Evolutionary conservation across 176 grass and related monocot species (phyloP), one percentile per base, ranked within the genome.

Genomic region (maize (Zea mays)): DNA sequence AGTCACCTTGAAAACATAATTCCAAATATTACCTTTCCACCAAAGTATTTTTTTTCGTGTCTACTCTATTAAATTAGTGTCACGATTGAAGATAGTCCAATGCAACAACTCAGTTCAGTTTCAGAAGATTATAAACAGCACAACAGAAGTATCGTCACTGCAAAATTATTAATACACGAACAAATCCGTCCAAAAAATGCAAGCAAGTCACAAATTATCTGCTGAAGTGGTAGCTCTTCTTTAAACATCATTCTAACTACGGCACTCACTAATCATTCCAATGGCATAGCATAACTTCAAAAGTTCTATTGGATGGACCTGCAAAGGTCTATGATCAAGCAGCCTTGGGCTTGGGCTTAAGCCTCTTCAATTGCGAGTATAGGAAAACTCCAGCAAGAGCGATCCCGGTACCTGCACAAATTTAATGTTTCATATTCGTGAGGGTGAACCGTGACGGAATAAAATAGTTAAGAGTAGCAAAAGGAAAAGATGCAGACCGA

Each of bases 271-370:
- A 75, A 19, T 61, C 55, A 45, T 55, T 45, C 56, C 3, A 6
- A 60, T 3, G 6, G 39, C 3, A 3, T 60, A 38, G 72, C 54
- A 45, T 39, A 43, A 5, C 40, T 45, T 15, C 54, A 21, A 75
- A 19, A 60, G 55, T 34, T 61, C 39, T 34, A 58, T 12, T 43
- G 8, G 39, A 19, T 43, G 39, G 40, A 67, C 39, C 39, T 14
- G 38, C 42, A 34, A 33, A 44, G 9, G 7, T 34, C 21, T 16
- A 19, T 34, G 3, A 75, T 60, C 56, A 75, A 45, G 87, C 77
- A 71, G 89, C 11, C 77, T 97, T 97, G 56, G 91, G 79, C 86
- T 97, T 97, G 52, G 94, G 87, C 77, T 94, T 93, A 59, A 97
- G 86, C 69, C 71, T 39, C 38, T 39, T 39, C 38, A 39, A 39